Evolutionary conservation across 164 flowering plant genomes (phyloP).

Genomic region (Cinnamomum micranthum): DNA sequence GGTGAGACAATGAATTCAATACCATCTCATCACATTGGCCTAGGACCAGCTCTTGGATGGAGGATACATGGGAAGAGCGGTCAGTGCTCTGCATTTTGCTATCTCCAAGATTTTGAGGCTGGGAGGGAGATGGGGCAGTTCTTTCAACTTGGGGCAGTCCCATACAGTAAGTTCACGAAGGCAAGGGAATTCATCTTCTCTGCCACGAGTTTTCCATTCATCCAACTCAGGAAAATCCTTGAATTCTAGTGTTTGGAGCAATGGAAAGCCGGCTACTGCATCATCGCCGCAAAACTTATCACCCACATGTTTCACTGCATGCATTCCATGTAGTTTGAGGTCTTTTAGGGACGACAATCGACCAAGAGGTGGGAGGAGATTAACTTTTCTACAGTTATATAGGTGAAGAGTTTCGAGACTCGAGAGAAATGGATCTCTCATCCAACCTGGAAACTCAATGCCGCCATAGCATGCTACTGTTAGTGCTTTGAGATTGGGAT

Average conservation of each 20-base stretch:
- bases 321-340: background rate
- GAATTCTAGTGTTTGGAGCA: background rate
- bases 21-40: too few relatives aligned
- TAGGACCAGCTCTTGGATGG: too few relatives aligned
- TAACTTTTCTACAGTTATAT: background rate
- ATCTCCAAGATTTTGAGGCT: background rate
- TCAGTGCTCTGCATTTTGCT: too few relatives aligned
- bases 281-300: background rate
- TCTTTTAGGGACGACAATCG: background rate
- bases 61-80: too few relatives aligned
- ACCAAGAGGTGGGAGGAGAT: background rate
- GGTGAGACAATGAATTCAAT: background rate
- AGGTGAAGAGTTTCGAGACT: background rate
- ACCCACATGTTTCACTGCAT: background rate
- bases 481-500: background rate
- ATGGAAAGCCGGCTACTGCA: background rate
- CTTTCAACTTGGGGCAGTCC: background rate
- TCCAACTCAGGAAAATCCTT: background rate
- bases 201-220: background rate
- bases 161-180: background rate
- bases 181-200: background rate
- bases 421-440: background rate
- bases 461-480: background rate
- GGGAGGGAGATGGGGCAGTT: background rate
- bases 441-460: conserved; percentile 6